Base-by-base conservation (phyloP, 1,139 yeast genomes). In the Arxiozyma telluris region DNA sequence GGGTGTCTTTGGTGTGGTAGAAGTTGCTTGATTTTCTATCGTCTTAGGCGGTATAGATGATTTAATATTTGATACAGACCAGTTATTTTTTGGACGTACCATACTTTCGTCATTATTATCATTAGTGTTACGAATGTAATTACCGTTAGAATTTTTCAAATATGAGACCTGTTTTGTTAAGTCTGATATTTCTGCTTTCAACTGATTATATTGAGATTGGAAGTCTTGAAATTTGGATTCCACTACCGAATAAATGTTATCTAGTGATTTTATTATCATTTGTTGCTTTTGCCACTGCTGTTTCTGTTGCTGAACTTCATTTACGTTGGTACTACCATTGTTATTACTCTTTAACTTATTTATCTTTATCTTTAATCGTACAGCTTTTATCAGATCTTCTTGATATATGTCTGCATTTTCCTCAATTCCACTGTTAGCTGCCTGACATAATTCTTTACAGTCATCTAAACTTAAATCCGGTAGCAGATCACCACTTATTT, bases 381-480 rank as follows among this genome's bases (percentile, higher is more conserved):
- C 70, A 18, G 89, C 71, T 1, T 46, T 34, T n/a, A 15, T 18
- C n/a, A 46, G 23, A 15, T n/a, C 25, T 17, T 30, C 25, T 45
- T 30, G 25, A 4, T 34, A 15, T 34, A 15, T 34, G n/a, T 34
- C 39, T 18, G 41, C 8, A 20, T 9, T 45, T 23, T 73, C 65
- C 18, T 71, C 67, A 48, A 81, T 60, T 42, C 69, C 71, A 8
- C 58, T 34, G n/a, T 15, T 15, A 34, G n/a, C 39, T 6, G 12
- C 56, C 1, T 81, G 71, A 1, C 86, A 87, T 63, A 85, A 68
- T 58, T 83, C 89, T 59, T 75, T 73, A 51, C 84, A 73, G 64
- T 84, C 87, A 9, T 78, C 79, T 1, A 85, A 76, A 15, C 79
- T 78, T 46, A 85, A 66, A 57, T 77, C 81, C 0, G 86, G 82